These are phyloP conservation scores for Triangularia verruculosa DNA, from an alignment of 2,329 filamentous ascomycete species.

Conservation along the genomic window DNA sequence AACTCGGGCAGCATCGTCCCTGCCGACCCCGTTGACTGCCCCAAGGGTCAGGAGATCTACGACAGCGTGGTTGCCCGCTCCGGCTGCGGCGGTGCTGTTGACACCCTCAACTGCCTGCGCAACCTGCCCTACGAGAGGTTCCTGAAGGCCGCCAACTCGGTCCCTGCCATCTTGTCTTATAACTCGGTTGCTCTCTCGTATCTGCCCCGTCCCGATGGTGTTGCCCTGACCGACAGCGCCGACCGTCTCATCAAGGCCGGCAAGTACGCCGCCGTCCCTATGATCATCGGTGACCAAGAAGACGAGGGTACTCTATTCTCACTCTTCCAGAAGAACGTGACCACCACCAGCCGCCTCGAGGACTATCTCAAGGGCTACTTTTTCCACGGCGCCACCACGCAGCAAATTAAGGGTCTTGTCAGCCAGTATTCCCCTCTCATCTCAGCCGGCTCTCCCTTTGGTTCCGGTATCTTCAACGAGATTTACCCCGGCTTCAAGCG, in stretches of 20 bases:
- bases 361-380: slow-evolving; percentile 59
- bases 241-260: slow-evolving; percentile 54
- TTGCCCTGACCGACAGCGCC: slow-evolving; percentile 58
- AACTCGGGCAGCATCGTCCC: slow-evolving; percentile 65
- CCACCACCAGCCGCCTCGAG: slow-evolving; percentile 55
- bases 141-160: slow-evolving; percentile 65
- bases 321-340: slow-evolving; percentile 67
- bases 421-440: slow-evolving; percentile 57
- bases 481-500: slow-evolving; percentile 76
- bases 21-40: slow-evolving; percentile 60
- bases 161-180: slow-evolving; percentile 67
- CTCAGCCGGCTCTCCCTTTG: slow-evolving; percentile 66
- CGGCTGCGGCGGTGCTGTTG: slow-evolving; percentile 56
- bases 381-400: slow-evolving; percentile 55
- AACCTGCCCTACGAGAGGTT: slow-evolving; percentile 56
- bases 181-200: slow-evolving; percentile 68
- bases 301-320: slow-evolving; percentile 77
- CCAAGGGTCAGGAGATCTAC: slow-evolving; percentile 64
- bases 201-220: slow-evolving; percentile 69
- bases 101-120: slow-evolving; percentile 67
- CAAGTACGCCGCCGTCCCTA: slow-evolving; percentile 47
- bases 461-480: slow-evolving; percentile 65
- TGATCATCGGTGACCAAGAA: slow-evolving; percentile 69
- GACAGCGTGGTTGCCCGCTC: slow-evolving; percentile 57
- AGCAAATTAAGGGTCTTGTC: slow-evolving; percentile 55